A percentile compares a stretch with the other conserved stretches of the same genome.
Conservation (phyloP, 2,329 filamentous ascomycete genomes). For the Fusarium sp. region DNA sequence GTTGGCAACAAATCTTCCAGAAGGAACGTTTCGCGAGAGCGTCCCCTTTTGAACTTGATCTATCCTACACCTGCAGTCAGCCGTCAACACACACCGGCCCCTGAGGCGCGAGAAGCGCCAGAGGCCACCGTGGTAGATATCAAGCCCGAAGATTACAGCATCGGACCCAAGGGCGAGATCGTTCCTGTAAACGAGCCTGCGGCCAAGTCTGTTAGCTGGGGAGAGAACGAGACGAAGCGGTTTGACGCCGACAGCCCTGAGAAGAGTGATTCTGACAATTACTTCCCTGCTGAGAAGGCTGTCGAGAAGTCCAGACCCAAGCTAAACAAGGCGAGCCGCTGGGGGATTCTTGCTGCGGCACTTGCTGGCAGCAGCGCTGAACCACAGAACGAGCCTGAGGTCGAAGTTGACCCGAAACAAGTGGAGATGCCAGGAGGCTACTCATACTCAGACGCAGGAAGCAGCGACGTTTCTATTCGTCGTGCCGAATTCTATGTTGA, state of each 20-base stretch:
- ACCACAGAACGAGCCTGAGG: constrained; percentile 50
- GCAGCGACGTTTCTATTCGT: constrained; percentile 35
- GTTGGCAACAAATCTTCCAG: constrained; percentile 40
- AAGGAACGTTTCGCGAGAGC: constrained; percentile 64
- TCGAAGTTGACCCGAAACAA: constrained; percentile 26
- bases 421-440: constrained; percentile 29
- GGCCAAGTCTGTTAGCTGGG: constrained; percentile 72
- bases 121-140: constrained; percentile 30
- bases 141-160: constrained; percentile 50
- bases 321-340: constrained; percentile 57
- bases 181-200: constrained; percentile 47
- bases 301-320: constrained; percentile 50
- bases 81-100: constrained; percentile 57
- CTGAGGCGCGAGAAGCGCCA: constrained; percentile 38
- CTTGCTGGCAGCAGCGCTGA: constrained; percentile 57
- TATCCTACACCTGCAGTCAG: constrained; percentile 65
- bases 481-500: constrained; percentile 48
- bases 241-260: constrained; percentile 71
- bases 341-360: constrained; percentile 65
- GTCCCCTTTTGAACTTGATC: constrained; percentile 70
- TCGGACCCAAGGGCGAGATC: constrained; percentile 56
- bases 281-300: constrained; percentile 37
- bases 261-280: constrained; percentile 48
- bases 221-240: constrained; percentile 71
- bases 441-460: constrained; percentile 23